These are phyloP conservation scores for Colletotrichum salicis DNA, from an alignment of 2,329 filamentous ascomycete genomes.

Conservation along the genomic window DNA sequence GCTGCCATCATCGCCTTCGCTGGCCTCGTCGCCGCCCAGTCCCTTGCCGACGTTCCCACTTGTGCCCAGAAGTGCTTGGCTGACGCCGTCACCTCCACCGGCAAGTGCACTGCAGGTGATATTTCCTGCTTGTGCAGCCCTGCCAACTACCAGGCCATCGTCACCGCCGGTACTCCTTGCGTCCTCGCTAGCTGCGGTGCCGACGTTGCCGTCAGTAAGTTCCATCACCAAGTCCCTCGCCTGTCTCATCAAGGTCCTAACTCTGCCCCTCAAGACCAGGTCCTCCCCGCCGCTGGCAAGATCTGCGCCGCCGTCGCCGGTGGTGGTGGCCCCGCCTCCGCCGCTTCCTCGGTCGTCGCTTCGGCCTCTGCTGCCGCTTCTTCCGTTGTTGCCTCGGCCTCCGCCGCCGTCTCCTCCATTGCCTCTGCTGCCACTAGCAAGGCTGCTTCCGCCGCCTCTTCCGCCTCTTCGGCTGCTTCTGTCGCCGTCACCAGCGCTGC, in stretches of 20 bases:
- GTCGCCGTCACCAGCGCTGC: neutral
- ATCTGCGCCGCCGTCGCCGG: constrained; percentile 8
- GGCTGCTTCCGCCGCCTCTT: neutral
- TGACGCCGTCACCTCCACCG: constrained; percentile 11
- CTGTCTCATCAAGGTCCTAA: neutral
- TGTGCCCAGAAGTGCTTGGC: constrained; percentile 25
- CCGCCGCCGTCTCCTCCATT: neutral
- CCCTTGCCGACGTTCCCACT: constrained; percentile 5
- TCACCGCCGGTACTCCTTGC: constrained; percentile 17
- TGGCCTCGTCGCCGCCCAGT: constrained; percentile 33
- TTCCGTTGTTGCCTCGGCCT: neutral
- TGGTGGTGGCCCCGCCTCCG: neutral
- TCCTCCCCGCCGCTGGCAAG: constrained; percentile 24
- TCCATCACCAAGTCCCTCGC: neutral
- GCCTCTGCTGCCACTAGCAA: neutral
- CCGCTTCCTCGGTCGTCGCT: neutral
- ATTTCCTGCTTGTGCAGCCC: constrained; percentile 16
- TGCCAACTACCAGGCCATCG: constrained; percentile 25
- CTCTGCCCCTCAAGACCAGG: constrained; percentile 4
- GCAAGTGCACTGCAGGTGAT: constrained; percentile 4
- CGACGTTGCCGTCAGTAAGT: constrained; percentile 26
- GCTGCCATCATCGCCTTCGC: constrained; percentile 24
- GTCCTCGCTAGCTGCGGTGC: constrained; percentile 17
- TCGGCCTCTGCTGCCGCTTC: neutral
- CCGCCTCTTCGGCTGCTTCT: neutral